Evolutionary conservation across 257 asterid genomes (phyloP).

Genomic region (Solanum pimpinellifolium): DNA sequence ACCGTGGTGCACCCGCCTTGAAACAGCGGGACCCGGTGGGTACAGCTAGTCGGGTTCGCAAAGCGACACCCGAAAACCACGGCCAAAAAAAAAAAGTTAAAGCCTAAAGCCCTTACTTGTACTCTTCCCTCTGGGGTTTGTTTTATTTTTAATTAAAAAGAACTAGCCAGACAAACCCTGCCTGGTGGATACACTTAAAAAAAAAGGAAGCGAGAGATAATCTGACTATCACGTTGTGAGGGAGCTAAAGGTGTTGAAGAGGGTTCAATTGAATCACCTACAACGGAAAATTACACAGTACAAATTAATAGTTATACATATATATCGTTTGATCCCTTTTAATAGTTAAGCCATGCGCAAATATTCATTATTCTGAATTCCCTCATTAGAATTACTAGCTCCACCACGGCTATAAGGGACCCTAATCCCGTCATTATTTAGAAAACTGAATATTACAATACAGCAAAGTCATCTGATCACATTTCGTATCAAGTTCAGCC

Average conservation of each 20-base stretch:
- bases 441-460: neutral
- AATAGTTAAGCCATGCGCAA: neutral
- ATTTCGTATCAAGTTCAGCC: neutral
- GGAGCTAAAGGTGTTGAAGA: neutral
- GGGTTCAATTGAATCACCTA: neutral
- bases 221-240: neutral
- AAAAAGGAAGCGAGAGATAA: neutral
- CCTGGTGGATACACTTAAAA: neutral
- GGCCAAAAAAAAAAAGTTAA: neutral
- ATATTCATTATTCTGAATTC: neutral
- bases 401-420: neutral
- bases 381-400: neutral
- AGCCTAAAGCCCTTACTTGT: neutral
- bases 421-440: neutral
- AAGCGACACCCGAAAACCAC: too few relatives aligned
- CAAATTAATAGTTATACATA: neutral
- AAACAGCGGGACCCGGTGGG: too few relatives aligned
- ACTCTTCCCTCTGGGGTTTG: neutral
- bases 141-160: neutral
- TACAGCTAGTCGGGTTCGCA: too few relatives aligned
- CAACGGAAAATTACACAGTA: neutral
- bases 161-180: neutral
- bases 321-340: neutral
- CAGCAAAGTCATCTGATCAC: neutral
- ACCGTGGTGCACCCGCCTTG: too few relatives aligned